Evolutionary conservation across 2,329 filamentous ascomycete species (phyloP).

Genomic region (Aspergillus terreus): DNA sequence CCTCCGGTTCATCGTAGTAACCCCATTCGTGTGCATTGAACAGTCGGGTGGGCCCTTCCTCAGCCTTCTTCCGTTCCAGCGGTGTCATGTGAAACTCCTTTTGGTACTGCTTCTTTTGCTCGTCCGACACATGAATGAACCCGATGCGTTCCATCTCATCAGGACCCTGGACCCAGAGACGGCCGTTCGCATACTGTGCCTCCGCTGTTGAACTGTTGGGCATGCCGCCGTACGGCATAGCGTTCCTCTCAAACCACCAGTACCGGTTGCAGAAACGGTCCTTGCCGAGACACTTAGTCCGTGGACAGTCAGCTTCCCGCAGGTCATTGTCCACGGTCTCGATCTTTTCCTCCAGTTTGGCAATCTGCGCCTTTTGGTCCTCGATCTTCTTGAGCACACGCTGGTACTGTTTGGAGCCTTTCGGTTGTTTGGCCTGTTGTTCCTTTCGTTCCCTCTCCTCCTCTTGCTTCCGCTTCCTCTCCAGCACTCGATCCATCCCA

Average conservation of each 20-base stretch:
- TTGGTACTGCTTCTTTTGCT: constrained; percentile 71
- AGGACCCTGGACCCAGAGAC: constrained; percentile 94
- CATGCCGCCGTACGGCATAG: constrained; percentile 90
- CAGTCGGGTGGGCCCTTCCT: constrained; percentile 80
- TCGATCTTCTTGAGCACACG: constrained; percentile 86
- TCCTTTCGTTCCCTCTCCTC: constrained; percentile 66
- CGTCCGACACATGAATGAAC: constrained; percentile 73
- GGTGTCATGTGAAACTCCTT: constrained; percentile 77
- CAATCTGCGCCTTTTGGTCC: constrained; percentile 76
- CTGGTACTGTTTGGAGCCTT: constrained; percentile 83
- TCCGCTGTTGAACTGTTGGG: constrained; percentile 82
- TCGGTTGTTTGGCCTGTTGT: constrained; percentile 63
- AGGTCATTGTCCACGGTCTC: constrained; percentile 84
- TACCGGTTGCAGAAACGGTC: constrained; percentile 98
- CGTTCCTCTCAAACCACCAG: constrained; percentile 98
- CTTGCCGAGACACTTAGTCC: constrained; percentile 83
- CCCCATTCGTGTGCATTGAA: constrained; percentile 80
- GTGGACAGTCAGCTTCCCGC: constrained; percentile 87
- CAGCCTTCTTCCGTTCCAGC: constrained; percentile 74
- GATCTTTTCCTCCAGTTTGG: constrained; percentile 80
- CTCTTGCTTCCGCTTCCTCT: constrained; percentile 74
- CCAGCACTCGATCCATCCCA: constrained; percentile 65
- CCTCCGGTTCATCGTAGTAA: constrained; percentile 77
- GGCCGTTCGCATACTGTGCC: constrained; percentile 87
- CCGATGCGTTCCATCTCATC: constrained; percentile 82